These are phyloP conservation scores for Capsicum chinense DNA, from an alignment of 257 asterid genomes.

Conservation along the genomic window DNA sequence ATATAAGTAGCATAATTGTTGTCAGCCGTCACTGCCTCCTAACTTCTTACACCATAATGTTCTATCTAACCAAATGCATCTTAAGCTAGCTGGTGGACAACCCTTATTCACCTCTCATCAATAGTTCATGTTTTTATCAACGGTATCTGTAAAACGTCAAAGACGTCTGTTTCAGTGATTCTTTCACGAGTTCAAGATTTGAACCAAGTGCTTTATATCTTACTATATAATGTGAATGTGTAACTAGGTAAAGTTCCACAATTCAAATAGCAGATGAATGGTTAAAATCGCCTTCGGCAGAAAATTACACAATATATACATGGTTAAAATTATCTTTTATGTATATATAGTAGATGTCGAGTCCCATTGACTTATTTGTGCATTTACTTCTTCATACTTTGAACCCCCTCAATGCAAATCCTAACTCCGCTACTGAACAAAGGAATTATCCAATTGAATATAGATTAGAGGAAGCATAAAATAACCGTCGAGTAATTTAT, in stretches of 20 bases:
- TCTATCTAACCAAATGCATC: neutral
- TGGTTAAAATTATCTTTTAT: too few species aligned
- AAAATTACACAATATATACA: too few species aligned
- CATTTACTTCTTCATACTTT: too few species aligned
- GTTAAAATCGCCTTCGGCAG: too few species aligned
- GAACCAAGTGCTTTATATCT: neutral
- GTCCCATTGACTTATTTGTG: too few species aligned
- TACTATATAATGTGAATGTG: neutral
- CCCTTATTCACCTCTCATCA: constrained; percentile 1
- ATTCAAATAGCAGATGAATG: neutral
- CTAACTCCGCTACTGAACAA: too few species aligned
- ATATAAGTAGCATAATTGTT: neutral
- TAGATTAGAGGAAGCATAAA: neutral
- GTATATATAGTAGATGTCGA: too few species aligned
- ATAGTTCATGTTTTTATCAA: neutral
- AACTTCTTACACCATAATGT: neutral
- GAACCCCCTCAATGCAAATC: too few species aligned
- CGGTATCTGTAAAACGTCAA: neutral
- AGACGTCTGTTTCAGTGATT: neutral
- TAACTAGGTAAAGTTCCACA: neutral
- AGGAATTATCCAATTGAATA: neutral
- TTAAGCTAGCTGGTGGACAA: constrained; percentile 6
- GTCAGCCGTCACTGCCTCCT: neutral
- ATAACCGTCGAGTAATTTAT: neutral
- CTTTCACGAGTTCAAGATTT: neutral